These are phyloP conservation scores for Citrus trifoliata DNA, from an alignment of 345 rosid genomes.

Conservation along the genomic window DNA sequence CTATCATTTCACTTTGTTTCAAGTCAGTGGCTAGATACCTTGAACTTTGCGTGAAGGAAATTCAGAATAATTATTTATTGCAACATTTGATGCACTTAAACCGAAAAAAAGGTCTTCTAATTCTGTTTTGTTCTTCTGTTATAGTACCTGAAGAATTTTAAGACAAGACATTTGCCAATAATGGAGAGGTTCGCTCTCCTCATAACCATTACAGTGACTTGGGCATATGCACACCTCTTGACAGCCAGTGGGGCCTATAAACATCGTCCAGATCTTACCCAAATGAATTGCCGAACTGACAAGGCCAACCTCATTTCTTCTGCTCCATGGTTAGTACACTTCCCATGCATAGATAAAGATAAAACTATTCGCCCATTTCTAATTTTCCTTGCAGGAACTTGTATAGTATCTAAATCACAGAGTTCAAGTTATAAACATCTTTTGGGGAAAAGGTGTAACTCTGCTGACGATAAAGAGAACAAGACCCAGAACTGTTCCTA, in stretches of 20 bases:
- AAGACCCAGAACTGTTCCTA: too few relatives aligned
- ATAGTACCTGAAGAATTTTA: slow-evolving; percentile 87
- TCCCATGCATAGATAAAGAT: not conserved
- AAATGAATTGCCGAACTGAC: slow-evolving; percentile 88
- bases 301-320: slow-evolving; percentile 96
- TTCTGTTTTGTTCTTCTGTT: slow-evolving; percentile 8
- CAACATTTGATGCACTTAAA: too few relatives aligned
- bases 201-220: slow-evolving; percentile 67
- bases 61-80: not conserved
- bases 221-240: slow-evolving; percentile 97
- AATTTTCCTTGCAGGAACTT: not conserved
- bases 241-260: slow-evolving; percentile 98
- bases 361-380: not conserved
- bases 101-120: too few relatives aligned
- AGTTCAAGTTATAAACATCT: not conserved
- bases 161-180: slow-evolving; percentile 58
- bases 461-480: not conserved
- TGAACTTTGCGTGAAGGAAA: not conserved
- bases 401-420: not conserved
- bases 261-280: slow-evolving; percentile 75
- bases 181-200: slow-evolving; percentile 87
- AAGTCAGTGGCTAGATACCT: not conserved
- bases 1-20: not conserved
- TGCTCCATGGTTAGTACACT: slow-evolving; percentile 79
- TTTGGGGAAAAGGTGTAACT: not conserved